Conservation (phyloP, 2,329 filamentous ascomycete species). For the Clathrospora elynae region DNA sequence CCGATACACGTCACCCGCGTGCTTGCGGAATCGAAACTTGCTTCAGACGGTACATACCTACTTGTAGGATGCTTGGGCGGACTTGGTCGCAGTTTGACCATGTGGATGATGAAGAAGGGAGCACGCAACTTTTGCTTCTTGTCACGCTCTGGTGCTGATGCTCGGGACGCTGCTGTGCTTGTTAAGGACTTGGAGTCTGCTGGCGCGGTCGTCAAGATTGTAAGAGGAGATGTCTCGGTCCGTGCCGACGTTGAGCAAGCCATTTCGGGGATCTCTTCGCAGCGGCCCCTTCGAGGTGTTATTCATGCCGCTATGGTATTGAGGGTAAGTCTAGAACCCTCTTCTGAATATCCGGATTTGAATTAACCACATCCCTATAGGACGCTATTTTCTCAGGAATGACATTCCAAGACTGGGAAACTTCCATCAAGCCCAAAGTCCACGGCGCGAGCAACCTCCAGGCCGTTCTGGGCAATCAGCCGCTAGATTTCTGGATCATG, state of each 20-base stretch:
- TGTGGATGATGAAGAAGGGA: conserved; percentile 18
- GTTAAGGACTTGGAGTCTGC: neutral
- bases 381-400: conserved; percentile 7
- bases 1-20: too few species aligned
- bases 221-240: neutral
- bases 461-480: neutral
- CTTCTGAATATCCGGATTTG: neutral
- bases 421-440: neutral
- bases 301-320: conserved; percentile 14
- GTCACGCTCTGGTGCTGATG: conserved; percentile 6
- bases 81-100: conserved; percentile 12
- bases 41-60: conserved; percentile 11
- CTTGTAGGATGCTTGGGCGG: conserved; percentile 20
- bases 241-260: neutral
- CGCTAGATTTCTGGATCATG: conserved; percentile 18
- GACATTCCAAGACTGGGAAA: neutral
- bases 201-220: neutral
- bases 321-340: conserved; percentile 23
- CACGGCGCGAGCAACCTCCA: conserved; percentile 6
- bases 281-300: conserved; percentile 10
- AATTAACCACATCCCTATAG: conserved; percentile 1
- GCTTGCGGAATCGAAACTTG: neutral
- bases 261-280: neutral
- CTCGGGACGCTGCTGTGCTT: neutral
- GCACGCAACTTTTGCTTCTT: conserved; percentile 12